These are phyloP conservation scores for Polychaeton citri DNA, from an alignment of 2,329 filamentous ascomycete genomes.

Conservation along the genomic window DNA sequence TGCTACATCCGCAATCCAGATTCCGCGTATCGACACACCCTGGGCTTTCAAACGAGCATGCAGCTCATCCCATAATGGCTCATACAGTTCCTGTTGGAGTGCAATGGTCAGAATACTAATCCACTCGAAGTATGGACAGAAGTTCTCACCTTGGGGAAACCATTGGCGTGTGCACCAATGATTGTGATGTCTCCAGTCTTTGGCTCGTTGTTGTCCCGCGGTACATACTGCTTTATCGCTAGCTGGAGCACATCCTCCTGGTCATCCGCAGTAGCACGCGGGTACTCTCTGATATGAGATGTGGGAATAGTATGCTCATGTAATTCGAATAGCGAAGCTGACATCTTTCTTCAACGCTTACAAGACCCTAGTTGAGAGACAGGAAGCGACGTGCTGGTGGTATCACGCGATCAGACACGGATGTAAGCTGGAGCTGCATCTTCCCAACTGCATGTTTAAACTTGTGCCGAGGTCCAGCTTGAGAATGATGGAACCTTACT, in stretches of 20 bases:
- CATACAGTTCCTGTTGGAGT: conserved; percentile 90
- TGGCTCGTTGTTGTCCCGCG: conserved; percentile 54
- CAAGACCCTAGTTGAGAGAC: no score
- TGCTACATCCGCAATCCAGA: conserved; percentile 85
- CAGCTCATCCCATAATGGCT: conserved; percentile 81
- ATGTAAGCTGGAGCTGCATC: no score
- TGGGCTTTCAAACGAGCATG: conserved; percentile 42
- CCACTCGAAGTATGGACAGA: background rate
- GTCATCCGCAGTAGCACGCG: conserved; percentile 54
- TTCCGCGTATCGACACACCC: conserved; percentile 59
- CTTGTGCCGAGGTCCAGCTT: no score
- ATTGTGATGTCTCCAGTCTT: conserved; percentile 70
- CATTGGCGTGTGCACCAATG: conserved; percentile 79
- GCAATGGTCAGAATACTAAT: conserved; percentile 82
- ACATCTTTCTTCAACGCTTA: no score
- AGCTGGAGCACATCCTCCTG: conserved; percentile 65
- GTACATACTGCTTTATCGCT: conserved; percentile 78
- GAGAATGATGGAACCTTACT: no score
- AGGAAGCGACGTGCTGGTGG: no score
- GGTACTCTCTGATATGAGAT: conserved; percentile 72
- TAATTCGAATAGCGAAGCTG: no score
- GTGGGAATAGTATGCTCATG: conserved; percentile 63
- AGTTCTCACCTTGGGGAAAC: conserved; percentile 71
- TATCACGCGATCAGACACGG: no score
- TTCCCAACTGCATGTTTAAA: no score